These are phyloP conservation scores for Malassezia arunalokei DNA, from an alignment of 1,284 basidiomycete species.

Conservation along the genomic window DNA sequence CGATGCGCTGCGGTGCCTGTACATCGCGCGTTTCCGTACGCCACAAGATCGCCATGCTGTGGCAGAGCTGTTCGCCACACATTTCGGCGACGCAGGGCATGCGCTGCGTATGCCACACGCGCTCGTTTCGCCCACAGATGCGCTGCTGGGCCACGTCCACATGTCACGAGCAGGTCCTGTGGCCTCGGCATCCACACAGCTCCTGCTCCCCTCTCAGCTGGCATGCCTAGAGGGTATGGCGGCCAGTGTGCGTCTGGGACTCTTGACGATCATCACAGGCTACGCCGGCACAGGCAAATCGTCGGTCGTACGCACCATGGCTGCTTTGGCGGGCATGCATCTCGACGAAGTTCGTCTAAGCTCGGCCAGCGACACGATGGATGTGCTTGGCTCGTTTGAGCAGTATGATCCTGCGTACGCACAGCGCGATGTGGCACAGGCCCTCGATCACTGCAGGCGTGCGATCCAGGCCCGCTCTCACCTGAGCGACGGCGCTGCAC, in stretches of 20 bases:
- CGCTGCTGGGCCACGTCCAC: slow-evolving; percentile 62
- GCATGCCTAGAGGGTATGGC: slow-evolving; percentile 63
- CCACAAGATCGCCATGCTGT: slow-evolving; percentile 57
- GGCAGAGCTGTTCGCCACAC: slow-evolving; percentile 54
- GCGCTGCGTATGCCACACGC: background rate
- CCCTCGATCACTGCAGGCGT: background rate
- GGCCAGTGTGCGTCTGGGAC: slow-evolving; percentile 63
- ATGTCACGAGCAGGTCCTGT: slow-evolving; percentile 48
- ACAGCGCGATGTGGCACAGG: background rate
- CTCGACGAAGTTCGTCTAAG: slow-evolving; percentile 71
- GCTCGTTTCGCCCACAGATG: slow-evolving; percentile 49
- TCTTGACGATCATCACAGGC: slow-evolving; percentile 81
- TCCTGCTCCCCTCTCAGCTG: slow-evolving; percentile 58
- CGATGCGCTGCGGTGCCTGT: slow-evolving; percentile 48
- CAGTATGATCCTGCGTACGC: slow-evolving; percentile 51
- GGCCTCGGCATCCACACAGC: slow-evolving; percentile 12
- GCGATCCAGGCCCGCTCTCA: background rate
- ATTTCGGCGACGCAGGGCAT: slow-evolving; percentile 50
- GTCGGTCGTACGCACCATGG: slow-evolving; percentile 59
- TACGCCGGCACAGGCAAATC: slow-evolving; percentile 68
- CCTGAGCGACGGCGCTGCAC: background rate
- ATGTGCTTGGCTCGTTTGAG: slow-evolving; percentile 90
- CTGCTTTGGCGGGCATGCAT: slow-evolving; percentile 58
- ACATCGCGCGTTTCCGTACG: slow-evolving; percentile 75
- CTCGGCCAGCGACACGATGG: slow-evolving; percentile 78